Evolutionary conservation across 2,329 filamentous ascomycete genomes (phyloP).

Genomic region (Verticillium zaregamsianum): DNA sequence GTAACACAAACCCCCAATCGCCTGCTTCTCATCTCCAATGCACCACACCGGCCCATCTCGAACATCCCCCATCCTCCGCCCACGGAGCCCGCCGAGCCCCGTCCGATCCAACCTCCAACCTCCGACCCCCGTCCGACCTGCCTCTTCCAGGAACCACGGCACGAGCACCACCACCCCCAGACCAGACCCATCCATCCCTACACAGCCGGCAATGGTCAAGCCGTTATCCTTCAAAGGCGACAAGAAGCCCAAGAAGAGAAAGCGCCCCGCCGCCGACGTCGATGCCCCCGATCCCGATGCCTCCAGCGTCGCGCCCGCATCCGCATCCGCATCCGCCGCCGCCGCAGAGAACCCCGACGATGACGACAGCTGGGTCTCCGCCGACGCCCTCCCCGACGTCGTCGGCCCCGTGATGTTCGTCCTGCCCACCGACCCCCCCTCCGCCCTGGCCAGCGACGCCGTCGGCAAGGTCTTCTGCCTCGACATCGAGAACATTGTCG

Average conservation of each 20-base stretch:
- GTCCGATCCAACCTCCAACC: background rate
- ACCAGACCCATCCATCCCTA: background rate
- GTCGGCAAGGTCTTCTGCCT: constrained; percentile 82
- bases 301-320: constrained; percentile 11
- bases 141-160: background rate
- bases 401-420: constrained; percentile 80
- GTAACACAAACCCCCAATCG: background rate
- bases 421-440: constrained; percentile 67
- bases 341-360: constrained; percentile 26
- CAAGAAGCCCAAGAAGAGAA: constrained; percentile 90
- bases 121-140: background rate
- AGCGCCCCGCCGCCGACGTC: constrained; percentile 58
- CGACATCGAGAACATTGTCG: constrained; percentile 81
- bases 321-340: constrained; percentile 12
- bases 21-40: background rate
- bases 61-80: background rate
- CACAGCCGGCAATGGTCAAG: constrained; percentile 65
- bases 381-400: constrained; percentile 70
- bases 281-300: constrained; percentile 19
- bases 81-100: constrained; percentile 3
- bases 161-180: background rate
- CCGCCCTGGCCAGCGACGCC: constrained; percentile 79
- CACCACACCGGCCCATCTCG: background rate
- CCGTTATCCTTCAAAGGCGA: constrained; percentile 95
- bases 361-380: constrained; percentile 90